A percentile compares a stretch with the other conserved stretches of the same genome.
Evolutionary conservation across 345 rosid species (phyloP).

Genomic region (Syzygium aromaticum): DNA sequence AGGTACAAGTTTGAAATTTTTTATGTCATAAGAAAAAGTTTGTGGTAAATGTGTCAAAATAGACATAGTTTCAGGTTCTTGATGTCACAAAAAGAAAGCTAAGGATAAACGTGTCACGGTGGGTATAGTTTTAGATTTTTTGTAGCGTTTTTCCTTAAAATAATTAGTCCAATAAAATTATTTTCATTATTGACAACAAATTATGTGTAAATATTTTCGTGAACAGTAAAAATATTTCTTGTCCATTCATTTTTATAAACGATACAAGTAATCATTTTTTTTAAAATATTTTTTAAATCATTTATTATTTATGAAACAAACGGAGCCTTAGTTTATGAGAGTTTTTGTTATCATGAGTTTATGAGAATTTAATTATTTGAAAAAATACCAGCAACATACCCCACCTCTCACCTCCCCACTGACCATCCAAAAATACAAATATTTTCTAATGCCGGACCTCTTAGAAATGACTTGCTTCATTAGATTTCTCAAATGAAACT

Average conservation of each 20-base stretch:
- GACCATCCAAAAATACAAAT: background rate
- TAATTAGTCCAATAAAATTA: background rate
- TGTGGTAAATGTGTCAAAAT: too few relatives aligned
- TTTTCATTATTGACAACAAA: background rate
- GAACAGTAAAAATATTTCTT: background rate
- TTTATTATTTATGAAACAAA: background rate
- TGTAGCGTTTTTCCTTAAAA: background rate
- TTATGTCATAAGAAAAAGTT: too few relatives aligned
- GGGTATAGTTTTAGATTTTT: too few relatives aligned
- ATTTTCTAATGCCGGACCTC: background rate
- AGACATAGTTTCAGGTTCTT: too few relatives aligned
- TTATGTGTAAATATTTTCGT: background rate
- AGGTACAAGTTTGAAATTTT: too few relatives aligned
- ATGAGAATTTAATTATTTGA: background rate
- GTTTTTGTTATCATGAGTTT: background rate
- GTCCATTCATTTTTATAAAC: background rate
- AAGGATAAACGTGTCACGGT: too few relatives aligned
- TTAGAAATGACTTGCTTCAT: background rate
- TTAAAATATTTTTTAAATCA: accelerated
- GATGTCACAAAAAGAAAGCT: too few relatives aligned
- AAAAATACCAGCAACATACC: background rate
- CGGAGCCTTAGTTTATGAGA: background rate
- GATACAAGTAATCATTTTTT: background rate
- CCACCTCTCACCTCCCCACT: background rate
- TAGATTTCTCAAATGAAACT: background rate